phyloP scores from a whole-genome alignment of 164 flowering plant species.

The Vitis rupestris region DNA sequence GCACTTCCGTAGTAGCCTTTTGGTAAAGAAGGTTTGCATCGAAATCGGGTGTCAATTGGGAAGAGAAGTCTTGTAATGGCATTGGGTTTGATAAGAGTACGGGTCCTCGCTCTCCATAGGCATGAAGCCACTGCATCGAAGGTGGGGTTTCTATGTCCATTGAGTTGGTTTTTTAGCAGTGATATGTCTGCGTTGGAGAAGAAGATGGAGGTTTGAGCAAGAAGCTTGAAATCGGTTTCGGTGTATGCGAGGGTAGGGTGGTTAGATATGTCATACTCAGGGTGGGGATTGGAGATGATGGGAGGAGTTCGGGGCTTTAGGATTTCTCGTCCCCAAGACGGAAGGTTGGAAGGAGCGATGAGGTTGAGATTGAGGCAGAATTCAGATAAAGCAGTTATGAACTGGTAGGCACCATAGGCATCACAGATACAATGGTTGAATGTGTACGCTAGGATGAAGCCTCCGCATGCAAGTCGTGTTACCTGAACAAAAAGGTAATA shows the following conservation, averaged over 20 bases:
- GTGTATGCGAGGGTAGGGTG: not conserved
- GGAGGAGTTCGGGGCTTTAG: conserved; percentile 13
- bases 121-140: conserved; percentile 13
- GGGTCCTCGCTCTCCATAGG: conserved; percentile 19
- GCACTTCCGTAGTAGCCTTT: conserved; percentile 19
- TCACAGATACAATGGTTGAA: conserved; percentile 19
- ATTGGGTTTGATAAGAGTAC: conserved; percentile 7
- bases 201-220: conserved; percentile 18
- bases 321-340: conserved; percentile 22
- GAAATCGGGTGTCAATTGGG: conserved; percentile 11
- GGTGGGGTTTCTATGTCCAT: not conserved
- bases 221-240: conserved; percentile 12
- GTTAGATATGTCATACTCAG: conserved; percentile 8
- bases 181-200: conserved; percentile 5
- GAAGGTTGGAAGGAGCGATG: conserved; percentile 6
- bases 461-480: conserved; percentile 19
- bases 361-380: conserved; percentile 11
- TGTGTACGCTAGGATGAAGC: conserved; percentile 20
- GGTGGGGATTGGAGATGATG: conserved; percentile 8
- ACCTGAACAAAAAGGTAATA: conserved; percentile 6
- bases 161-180: conserved; percentile 13
- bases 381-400: conserved; percentile 9
- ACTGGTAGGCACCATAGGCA: conserved; percentile 10
- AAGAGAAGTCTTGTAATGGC: conserved; percentile 5
- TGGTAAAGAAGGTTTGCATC: conserved; percentile 14